These are phyloP conservation scores for Malus sieversii DNA, from an alignment of 306 rosid species.

Conservation along the genomic window DNA sequence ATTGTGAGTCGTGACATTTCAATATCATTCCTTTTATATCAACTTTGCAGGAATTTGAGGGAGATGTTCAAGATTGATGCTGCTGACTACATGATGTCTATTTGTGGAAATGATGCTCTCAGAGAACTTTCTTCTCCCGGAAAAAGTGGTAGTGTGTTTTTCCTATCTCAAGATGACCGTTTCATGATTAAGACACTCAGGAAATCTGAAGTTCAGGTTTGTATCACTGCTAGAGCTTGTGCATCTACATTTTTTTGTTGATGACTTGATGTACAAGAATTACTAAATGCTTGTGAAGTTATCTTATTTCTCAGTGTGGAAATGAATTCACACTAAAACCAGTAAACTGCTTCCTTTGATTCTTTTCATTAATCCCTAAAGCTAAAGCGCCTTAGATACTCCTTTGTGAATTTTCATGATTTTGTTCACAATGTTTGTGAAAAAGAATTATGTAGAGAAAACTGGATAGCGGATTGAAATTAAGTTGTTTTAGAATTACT, in stretches of 20 bases:
- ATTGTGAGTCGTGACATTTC: not conserved
- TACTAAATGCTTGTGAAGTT: not conserved
- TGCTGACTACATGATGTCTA: constrained; percentile 99
- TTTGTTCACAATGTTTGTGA: not conserved
- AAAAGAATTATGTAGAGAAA: not conserved
- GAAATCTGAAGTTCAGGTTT: constrained; percentile 95
- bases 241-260: constrained; percentile 1
- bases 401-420: not conserved
- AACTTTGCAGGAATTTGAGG: constrained; percentile 70
- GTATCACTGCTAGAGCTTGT: constrained; percentile 25
- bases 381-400: not conserved
- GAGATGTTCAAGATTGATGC: constrained; percentile 99
- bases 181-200: constrained; percentile 99
- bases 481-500: not conserved
- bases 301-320: not conserved
- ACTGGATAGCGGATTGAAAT: not conserved
- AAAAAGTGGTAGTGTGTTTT: constrained; percentile 97
- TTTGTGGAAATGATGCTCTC: constrained; percentile 96
- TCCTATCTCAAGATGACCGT: constrained; percentile 92
- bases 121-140: constrained; percentile 98
- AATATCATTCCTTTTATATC: constrained; percentile 12
- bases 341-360: not conserved
- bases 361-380: not conserved
- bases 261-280: not conserved
- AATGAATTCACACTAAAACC: not conserved